Evolutionary conservation across 192 early-diverging fungal species (phyloP).

Genomic region (Coemansia sp.): DNA sequence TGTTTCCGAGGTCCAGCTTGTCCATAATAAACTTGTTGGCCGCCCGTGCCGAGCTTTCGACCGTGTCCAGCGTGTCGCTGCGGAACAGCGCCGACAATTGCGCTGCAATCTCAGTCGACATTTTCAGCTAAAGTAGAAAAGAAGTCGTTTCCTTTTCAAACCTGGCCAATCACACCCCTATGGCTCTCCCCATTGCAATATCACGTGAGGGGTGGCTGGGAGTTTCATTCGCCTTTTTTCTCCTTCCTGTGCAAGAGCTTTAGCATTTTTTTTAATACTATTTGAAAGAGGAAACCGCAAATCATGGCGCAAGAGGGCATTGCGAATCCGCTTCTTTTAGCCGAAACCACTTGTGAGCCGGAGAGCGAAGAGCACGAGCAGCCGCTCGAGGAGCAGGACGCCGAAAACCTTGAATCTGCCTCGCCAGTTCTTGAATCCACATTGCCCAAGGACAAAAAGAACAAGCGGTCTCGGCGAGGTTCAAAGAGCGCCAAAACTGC

Average conservation of each 20-base stretch:
- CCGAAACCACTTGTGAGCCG: background rate
- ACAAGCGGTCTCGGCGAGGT: background rate
- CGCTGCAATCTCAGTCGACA: conserved; percentile 23
- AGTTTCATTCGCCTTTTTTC: background rate
- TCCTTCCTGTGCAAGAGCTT: background rate
- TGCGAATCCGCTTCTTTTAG: conserved; percentile 1
- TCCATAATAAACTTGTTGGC: conserved; percentile 8
- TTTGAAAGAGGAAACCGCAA: conserved; percentile 3
- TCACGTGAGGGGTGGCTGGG: conserved; percentile 3
- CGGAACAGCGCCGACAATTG: conserved; percentile 30
- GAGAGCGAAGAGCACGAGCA: background rate
- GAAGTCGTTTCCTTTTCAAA: background rate
- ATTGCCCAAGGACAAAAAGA: background rate
- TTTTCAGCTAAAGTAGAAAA: conserved; percentile 7
- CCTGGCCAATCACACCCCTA: conserved; percentile 2
- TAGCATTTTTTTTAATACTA: background rate
- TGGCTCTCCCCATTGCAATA: background rate
- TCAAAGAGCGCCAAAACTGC: background rate
- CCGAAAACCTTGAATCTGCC: background rate
- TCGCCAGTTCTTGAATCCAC: conserved; percentile 2
- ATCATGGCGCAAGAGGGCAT: conserved; percentile 4
- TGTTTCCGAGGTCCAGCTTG: conserved; percentile 6
- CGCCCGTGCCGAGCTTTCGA: conserved; percentile 4
- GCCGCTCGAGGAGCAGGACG: too few species aligned
- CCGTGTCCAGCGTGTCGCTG: conserved; percentile 16